These are phyloP conservation scores for Colletotrichum sp. DNA, from an alignment of 2,329 filamentous ascomycete species.

Conservation along the genomic window DNA sequence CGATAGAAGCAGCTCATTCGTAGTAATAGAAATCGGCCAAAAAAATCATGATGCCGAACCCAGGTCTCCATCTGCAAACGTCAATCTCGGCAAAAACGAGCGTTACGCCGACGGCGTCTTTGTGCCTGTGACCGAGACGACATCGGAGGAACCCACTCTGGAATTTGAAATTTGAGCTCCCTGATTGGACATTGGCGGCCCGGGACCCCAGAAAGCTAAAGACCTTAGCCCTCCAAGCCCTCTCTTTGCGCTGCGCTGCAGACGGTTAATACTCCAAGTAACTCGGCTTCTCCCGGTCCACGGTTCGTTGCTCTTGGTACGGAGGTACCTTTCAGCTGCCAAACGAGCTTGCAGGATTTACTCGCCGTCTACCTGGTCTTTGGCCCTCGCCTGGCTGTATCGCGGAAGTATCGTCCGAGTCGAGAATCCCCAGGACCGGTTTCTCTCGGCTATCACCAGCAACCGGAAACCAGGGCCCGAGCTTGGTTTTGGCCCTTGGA, in stretches of 20 bases:
- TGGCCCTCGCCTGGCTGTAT: not conserved
- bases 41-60: not conserved
- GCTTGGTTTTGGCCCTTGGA: not conserved
- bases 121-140: slow-evolving; percentile 9
- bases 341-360: not conserved
- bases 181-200: not conserved
- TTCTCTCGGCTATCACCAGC: slow-evolving; percentile 24
- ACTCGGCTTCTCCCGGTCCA: slow-evolving; percentile 4
- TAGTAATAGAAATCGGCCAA: not conserved
- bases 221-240: not conserved
- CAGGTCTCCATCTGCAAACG: not conserved
- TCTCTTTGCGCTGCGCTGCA: not conserved
- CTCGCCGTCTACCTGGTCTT: not conserved
- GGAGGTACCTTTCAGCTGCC: slow-evolving; percentile 20
- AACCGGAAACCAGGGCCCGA: slow-evolving; percentile 12
- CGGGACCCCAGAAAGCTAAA: not conserved
- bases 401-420: not conserved
- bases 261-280: not conserved
- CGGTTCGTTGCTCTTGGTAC: not conserved
- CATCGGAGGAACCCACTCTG: not conserved
- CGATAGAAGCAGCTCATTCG: not conserved
- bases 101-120: not conserved
- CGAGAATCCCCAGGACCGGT: not conserved
- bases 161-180: slow-evolving; percentile 11
- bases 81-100: not conserved